phyloP scores from a whole-genome alignment of 192 early-diverging fungal genomes.

The Dispira simplex region DNA sequence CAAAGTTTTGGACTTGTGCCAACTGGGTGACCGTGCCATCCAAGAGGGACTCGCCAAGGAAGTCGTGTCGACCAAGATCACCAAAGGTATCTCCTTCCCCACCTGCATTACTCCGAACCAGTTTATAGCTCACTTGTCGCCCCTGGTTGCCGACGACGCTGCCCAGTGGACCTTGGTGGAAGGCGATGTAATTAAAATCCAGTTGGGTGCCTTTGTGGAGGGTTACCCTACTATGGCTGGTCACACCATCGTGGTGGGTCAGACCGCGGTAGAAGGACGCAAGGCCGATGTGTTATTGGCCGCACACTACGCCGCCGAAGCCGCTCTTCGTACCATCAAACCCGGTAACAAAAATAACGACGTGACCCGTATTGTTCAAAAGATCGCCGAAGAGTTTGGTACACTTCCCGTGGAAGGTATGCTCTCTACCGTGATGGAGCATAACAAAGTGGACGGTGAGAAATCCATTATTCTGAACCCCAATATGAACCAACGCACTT shows the following conservation, averaged over 20 bases:
- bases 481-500: constrained; percentile 50
- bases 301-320: constrained; percentile 71
- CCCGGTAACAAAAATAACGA: constrained; percentile 59
- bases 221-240: constrained; percentile 71
- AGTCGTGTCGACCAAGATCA: constrained; percentile 61
- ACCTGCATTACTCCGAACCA: constrained; percentile 77
- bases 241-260: constrained; percentile 74
- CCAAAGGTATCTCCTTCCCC: constrained; percentile 77
- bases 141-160: constrained; percentile 56
- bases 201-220: constrained; percentile 82
- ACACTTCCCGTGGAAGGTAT: constrained; percentile 87
- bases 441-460: constrained; percentile 78
- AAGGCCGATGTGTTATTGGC: constrained; percentile 79
- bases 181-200: constrained; percentile 83
- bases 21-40: constrained; percentile 73
- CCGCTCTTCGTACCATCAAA: constrained; percentile 69
- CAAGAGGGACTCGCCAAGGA: constrained; percentile 60
- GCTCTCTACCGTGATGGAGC: constrained; percentile 73
- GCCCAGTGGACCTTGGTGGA: constrained; percentile 38
- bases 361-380: constrained; percentile 61
- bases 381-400: constrained; percentile 64
- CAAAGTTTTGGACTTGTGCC: constrained; percentile 74
- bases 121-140: constrained; percentile 69
- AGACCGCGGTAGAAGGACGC: constrained; percentile 61
- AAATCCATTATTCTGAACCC: constrained; percentile 93